Percentiles rank a stretch among this genome's conserved stretches.
Conservation (phyloP, 164 flowering plant genomes). For the Piper betle region DNA sequence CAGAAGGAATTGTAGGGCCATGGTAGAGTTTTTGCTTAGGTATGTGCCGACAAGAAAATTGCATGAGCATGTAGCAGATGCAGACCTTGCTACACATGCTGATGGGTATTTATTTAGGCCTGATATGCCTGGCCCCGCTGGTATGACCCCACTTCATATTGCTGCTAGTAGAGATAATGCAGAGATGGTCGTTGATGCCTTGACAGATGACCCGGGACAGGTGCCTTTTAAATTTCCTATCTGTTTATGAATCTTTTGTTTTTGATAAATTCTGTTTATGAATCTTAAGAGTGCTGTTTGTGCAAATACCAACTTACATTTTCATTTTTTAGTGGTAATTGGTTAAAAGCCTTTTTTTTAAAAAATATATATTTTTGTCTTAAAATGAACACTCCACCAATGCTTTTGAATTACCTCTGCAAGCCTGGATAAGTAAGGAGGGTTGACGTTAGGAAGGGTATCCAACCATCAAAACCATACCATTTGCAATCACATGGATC, state of each 20-base stretch:
- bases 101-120: slow-evolving; percentile 30
- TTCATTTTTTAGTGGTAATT: too few relatives aligned
- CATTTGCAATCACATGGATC: too few relatives aligned
- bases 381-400: too few relatives aligned
- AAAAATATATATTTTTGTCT: neutral
- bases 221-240: slow-evolving; percentile 13
- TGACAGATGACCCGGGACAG: slow-evolving; percentile 60
- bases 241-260: neutral
- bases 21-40: slow-evolving; percentile 53
- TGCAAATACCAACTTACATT: neutral
- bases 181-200: slow-evolving; percentile 53
- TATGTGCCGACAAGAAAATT: slow-evolving; percentile 17
- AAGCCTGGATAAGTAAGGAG: too few relatives aligned
- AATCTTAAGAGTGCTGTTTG: neutral
- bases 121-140: slow-evolving; percentile 44
- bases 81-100: neutral
- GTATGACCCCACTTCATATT: slow-evolving; percentile 73
- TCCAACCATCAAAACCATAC: too few relatives aligned
- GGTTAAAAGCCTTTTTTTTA: too few relatives aligned
- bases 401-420: too few relatives aligned
- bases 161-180: slow-evolving; percentile 45
- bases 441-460: too few relatives aligned
- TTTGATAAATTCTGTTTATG: neutral
- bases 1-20: slow-evolving; percentile 35
- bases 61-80: too few relatives aligned